Conservation (phyloP, 1,284 basidiomycete species). For the Inonotus hispidus region DNA sequence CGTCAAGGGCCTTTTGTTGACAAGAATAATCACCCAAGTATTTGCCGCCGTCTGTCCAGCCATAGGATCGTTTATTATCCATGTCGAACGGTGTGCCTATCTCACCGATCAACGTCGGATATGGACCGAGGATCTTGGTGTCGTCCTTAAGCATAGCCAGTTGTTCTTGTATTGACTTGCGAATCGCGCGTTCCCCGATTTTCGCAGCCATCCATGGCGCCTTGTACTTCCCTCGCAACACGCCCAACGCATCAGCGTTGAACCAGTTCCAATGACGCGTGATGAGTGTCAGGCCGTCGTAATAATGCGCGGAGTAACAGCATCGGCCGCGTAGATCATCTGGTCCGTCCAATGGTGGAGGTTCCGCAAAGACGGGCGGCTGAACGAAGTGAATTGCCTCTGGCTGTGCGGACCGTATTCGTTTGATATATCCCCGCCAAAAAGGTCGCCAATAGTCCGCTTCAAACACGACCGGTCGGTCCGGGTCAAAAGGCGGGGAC, state of each 20-base stretch:
- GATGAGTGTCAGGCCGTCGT: constrained; percentile 85
- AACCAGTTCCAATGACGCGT: constrained; percentile 94
- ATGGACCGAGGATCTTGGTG: constrained; percentile 61
- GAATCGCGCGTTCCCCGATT: constrained; percentile 79
- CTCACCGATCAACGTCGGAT: constrained; percentile 93
- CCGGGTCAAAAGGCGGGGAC: constrained; percentile 33
- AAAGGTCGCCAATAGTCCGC: constrained; percentile 83
- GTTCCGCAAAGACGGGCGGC: constrained; percentile 86
- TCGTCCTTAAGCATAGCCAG: constrained; percentile 77
- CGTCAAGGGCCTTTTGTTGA: constrained; percentile 88
- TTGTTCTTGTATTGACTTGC: constrained; percentile 80
- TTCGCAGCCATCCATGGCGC: constrained; percentile 62
- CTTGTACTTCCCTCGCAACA: constrained; percentile 85
- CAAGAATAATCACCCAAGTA: constrained; percentile 73
- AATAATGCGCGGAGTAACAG: constrained; percentile 86
- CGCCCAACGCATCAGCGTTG: constrained; percentile 92
- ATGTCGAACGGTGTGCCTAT: constrained; percentile 94
- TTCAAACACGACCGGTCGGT: constrained; percentile 59
- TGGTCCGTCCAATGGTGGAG: constrained; percentile 55
- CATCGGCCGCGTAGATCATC: constrained; percentile 64
- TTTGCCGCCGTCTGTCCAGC: constrained; percentile 73
- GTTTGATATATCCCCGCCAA: constrained; percentile 57
- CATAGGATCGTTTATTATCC: constrained; percentile 80
- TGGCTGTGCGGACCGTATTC: constrained; percentile 71
- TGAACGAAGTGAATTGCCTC: constrained; percentile 90